Conservation (phyloP, 2,329 filamentous ascomycete species). For the Cyanodermella asteris region DNA sequence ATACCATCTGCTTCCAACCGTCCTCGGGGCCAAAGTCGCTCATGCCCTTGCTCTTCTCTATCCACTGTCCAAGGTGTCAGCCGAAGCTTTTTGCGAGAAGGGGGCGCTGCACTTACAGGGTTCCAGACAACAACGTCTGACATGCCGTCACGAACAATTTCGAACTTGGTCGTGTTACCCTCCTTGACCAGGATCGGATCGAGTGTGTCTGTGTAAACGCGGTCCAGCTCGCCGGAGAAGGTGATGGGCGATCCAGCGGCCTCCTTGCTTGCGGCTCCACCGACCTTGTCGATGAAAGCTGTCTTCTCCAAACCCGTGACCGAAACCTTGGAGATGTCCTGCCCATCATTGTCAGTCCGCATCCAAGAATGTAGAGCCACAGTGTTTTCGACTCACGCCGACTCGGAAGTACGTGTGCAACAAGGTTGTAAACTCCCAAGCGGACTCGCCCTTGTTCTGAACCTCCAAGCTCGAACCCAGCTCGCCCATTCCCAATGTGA, state of each 20-base stretch:
- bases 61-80: too few species aligned
- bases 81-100: too few species aligned
- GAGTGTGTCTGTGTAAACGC: conserved; percentile 54
- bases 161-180: conserved; percentile 41
- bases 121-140: conserved; percentile 91
- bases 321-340: conserved; percentile 59
- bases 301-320: conserved; percentile 58
- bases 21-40: conserved; percentile 75
- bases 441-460: conserved; percentile 60
- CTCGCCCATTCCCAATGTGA: conserved; percentile 54
- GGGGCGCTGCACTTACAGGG: too few species aligned
- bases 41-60: conserved; percentile 60
- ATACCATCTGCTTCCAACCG: conserved; percentile 83
- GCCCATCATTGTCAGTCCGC: conserved; percentile 4
- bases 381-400: conserved; percentile 33
- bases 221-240: conserved; percentile 64
- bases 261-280: conserved; percentile 22
- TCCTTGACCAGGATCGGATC: conserved; percentile 38
- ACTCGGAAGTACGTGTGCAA: conserved; percentile 79
- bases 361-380: conserved; percentile 1
- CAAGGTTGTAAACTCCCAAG: conserved; percentile 80
- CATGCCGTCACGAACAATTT: conserved; percentile 64
- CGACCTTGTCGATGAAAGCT: conserved; percentile 64
- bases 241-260: conserved; percentile 36
- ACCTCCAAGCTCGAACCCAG: conserved; percentile 68